A percentile compares a stretch with the other conserved stretches of the same genome.
phyloP scores from a whole-genome alignment of 495 filamentous ascomycete genomes.

The Amphirosellinia nigrospora region DNA sequence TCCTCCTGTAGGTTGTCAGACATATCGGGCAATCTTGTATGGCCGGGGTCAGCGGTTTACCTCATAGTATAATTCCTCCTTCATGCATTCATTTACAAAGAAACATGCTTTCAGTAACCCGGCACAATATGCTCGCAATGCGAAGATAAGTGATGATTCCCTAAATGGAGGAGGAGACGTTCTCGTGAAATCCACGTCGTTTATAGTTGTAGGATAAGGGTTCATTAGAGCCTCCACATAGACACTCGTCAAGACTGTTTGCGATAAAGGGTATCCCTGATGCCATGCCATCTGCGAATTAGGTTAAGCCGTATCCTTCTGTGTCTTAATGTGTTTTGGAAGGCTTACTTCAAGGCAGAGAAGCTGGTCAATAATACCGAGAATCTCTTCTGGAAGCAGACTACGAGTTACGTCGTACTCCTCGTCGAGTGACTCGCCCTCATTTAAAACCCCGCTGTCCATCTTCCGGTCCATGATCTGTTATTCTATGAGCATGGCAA shows the following conservation, averaged over 20 bases:
- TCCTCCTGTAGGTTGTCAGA: slow-evolving; percentile 73
- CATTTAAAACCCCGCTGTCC: slow-evolving; percentile 85
- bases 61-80: slow-evolving; percentile 85
- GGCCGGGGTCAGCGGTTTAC: slow-evolving; percentile 45
- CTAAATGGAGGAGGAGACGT: slow-evolving; percentile 32
- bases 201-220: slow-evolving; percentile 67
- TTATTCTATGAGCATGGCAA: not conserved
- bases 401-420: slow-evolving; percentile 78
- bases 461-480: slow-evolving; percentile 99
- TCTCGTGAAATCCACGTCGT: slow-evolving; percentile 71
- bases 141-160: slow-evolving; percentile 61
- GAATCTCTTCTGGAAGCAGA: slow-evolving; percentile 76
- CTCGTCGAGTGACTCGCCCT: slow-evolving; percentile 80
- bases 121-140: slow-evolving; percentile 86
- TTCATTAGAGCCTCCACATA: slow-evolving; percentile 87
- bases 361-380: slow-evolving; percentile 94
- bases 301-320: not conserved
- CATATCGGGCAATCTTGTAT: not conserved
- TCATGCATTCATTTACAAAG: slow-evolving; percentile 75
- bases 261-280: slow-evolving; percentile 89
- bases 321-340: not conserved
- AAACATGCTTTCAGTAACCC: slow-evolving; percentile 83
- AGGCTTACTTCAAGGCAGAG: slow-evolving; percentile 80
- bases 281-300: slow-evolving; percentile 88
- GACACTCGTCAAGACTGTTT: slow-evolving; percentile 92